Percentiles rank a stretch among this genome's conserved stretches.
These are phyloP conservation scores for Rhinocladiella mackenziei DNA, from an alignment of 2,329 filamentous ascomycete genomes.

Conservation along the genomic window DNA sequence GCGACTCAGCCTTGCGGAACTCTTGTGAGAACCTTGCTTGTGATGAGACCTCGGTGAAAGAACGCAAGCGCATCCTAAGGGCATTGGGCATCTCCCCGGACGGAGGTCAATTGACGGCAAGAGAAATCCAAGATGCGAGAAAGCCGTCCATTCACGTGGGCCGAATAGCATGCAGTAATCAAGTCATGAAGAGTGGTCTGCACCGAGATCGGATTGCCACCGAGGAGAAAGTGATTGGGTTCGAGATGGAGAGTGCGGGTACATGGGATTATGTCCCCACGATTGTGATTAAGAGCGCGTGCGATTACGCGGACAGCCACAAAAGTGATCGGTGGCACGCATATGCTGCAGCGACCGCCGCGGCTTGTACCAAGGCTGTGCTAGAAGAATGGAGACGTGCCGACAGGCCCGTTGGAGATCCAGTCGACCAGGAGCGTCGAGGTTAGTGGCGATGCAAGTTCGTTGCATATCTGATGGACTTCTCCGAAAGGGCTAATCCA, in stretches of 20 bases:
- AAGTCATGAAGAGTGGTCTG: conserved; percentile 37
- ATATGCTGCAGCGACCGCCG: conserved; percentile 41
- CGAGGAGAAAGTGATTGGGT: conserved; percentile 29
- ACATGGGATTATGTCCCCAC: conserved; percentile 35
- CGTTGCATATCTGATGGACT: too few relatives aligned
- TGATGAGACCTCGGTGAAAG: conserved; percentile 9
- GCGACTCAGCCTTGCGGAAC: conserved; percentile 14
- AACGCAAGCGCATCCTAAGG: not conserved
- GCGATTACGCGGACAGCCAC: conserved; percentile 38
- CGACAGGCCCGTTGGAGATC: not conserved
- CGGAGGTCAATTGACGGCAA: not conserved
- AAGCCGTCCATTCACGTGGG: conserved; percentile 32
- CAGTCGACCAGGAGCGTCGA: not conserved
- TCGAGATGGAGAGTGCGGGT: conserved; percentile 40
- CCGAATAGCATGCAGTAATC: conserved; percentile 34
- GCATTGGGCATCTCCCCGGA: not conserved
- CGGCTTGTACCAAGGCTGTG: conserved; percentile 33
- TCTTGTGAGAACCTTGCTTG: conserved; percentile 34
- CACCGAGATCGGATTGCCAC: conserved; percentile 32
- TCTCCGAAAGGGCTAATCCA: too few relatives aligned
- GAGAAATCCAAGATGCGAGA: conserved; percentile 21
- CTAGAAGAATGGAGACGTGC: not conserved
- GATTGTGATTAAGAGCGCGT: conserved; percentile 37
- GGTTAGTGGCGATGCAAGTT: too few relatives aligned
- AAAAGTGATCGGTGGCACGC: conserved; percentile 40